phyloP scores from a whole-genome alignment of 352 stramenopile genomes.

The Phytophthora lateralis region DNA sequence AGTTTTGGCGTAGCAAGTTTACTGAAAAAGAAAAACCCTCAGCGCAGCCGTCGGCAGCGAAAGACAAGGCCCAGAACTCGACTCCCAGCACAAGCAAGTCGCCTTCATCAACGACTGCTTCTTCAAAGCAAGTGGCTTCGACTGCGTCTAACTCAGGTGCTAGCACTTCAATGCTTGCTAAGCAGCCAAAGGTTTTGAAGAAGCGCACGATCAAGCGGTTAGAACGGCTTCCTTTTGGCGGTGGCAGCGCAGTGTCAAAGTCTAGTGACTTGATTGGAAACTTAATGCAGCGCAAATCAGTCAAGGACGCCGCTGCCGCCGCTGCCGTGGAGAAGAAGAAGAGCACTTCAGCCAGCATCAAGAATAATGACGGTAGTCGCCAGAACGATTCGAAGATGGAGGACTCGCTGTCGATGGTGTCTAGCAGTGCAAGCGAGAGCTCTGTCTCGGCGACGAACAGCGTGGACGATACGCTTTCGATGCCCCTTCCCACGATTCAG shows the following conservation, averaged over 20 bases:
- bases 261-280: constrained; percentile 84
- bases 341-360: constrained; percentile 30
- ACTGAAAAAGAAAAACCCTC: constrained; percentile 81
- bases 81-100: constrained; percentile 17
- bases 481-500: constrained; percentile 80
- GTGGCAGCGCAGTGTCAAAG: constrained; percentile 63
- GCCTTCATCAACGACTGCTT: constrained; percentile 20
- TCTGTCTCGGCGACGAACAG: constrained; percentile 19
- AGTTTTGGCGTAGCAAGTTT: constrained; percentile 84
- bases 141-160: constrained; percentile 17
- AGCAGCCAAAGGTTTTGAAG: constrained; percentile 58
- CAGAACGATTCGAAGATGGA: constrained; percentile 25
- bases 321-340: constrained; percentile 51
- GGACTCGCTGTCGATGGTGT: constrained; percentile 11
- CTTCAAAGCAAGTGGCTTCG: constrained; percentile 22
- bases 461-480: constrained; percentile 44
- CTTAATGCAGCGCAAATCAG: constrained; percentile 83
- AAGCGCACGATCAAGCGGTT: constrained; percentile 79
- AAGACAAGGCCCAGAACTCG: constrained; percentile 16
- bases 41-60: constrained; percentile 26
- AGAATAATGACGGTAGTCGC: constrained; percentile 17
- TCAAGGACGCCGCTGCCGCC: constrained; percentile 58
- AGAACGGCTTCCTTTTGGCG: constrained; percentile 69
- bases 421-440: constrained; percentile 31
- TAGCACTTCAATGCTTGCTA: constrained; percentile 19